phyloP scores from a whole-genome alignment of 768 basidiomycete genomes.

The Tylopilus subfusipes region DNA sequence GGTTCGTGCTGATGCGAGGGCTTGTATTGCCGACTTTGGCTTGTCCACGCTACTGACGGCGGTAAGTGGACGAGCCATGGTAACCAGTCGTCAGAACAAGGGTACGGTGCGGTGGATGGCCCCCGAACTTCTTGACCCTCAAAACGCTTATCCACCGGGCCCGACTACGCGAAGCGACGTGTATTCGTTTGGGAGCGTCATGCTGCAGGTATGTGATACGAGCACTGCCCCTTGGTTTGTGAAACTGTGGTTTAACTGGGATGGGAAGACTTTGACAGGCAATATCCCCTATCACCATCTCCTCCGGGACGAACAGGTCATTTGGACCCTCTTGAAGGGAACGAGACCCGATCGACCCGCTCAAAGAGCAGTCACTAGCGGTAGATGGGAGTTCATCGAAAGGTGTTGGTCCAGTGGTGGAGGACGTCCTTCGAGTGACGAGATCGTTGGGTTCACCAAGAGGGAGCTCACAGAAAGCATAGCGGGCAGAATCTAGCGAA shows the following conservation, averaged over 20 bases:
- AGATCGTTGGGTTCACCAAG: background rate
- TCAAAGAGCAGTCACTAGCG: background rate
- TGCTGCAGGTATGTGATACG: slow-evolving; percentile 8
- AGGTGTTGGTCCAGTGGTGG: background rate
- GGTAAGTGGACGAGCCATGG: background rate
- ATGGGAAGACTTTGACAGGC: slow-evolving; percentile 1
- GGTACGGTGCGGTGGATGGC: slow-evolving; percentile 4
- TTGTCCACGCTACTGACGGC: background rate
- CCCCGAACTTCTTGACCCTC: background rate
- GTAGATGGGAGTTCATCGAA: background rate
- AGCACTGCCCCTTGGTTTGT: background rate
- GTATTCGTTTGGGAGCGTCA: slow-evolving; percentile 11
- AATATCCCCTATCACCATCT: slow-evolving; percentile 1
- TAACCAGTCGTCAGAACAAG: background rate
- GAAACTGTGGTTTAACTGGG: background rate
- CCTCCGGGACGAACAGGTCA: background rate
- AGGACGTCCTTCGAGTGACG: background rate
- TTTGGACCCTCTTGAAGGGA: background rate
- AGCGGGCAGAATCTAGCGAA: background rate
- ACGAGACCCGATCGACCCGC: background rate
- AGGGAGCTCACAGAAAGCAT: background rate
- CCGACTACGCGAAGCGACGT: background rate
- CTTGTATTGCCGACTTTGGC: slow-evolving; percentile 9
- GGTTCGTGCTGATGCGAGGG: background rate
- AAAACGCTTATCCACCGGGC: too few relatives aligned